Conservation (phyloP, 129 eudicot species). For the Escallonia rubra region DNA sequence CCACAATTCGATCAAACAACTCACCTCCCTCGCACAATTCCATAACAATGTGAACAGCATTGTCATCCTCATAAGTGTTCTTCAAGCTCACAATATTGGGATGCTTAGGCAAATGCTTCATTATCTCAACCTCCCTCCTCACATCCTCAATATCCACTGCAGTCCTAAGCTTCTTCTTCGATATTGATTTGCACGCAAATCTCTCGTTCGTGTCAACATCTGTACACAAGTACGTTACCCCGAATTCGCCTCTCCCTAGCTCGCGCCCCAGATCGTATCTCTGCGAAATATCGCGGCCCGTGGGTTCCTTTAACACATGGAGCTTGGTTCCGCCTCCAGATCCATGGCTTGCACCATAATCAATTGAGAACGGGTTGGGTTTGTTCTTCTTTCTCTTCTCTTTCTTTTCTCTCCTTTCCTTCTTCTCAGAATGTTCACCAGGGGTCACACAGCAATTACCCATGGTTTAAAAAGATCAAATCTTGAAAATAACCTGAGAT, state of each 20-base stretch:
- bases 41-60: constrained; percentile 77
- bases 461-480: constrained; percentile 35
- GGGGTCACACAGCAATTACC: constrained; percentile 72
- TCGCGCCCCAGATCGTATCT: constrained; percentile 61
- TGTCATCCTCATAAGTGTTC: constrained; percentile 74
- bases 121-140: constrained; percentile 73
- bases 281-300: constrained; percentile 44
- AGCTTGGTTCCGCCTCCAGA: constrained; percentile 33
- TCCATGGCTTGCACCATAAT: constrained; percentile 33
- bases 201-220: constrained; percentile 46
- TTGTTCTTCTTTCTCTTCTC: constrained; percentile 36
- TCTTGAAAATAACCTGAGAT: constrained; percentile 7
- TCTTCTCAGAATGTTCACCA: constrained; percentile 27
- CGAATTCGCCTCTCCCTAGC: constrained; percentile 82
- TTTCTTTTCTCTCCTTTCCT: constrained; percentile 22
- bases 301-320: constrained; percentile 52
- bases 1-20: constrained; percentile 74
- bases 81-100: constrained; percentile 62
- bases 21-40: constrained; percentile 89
- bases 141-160: constrained; percentile 79
- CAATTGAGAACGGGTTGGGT: constrained; percentile 51
- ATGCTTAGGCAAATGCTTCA: constrained; percentile 77
- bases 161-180: constrained; percentile 75
- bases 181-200: constrained; percentile 73
- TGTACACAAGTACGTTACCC: constrained; percentile 77